Percentiles rank a stretch among this genome's conserved stretches.
phyloP scores from a whole-genome alignment of 2,329 filamentous ascomycete species.

The Alternaria conjuncta region DNA sequence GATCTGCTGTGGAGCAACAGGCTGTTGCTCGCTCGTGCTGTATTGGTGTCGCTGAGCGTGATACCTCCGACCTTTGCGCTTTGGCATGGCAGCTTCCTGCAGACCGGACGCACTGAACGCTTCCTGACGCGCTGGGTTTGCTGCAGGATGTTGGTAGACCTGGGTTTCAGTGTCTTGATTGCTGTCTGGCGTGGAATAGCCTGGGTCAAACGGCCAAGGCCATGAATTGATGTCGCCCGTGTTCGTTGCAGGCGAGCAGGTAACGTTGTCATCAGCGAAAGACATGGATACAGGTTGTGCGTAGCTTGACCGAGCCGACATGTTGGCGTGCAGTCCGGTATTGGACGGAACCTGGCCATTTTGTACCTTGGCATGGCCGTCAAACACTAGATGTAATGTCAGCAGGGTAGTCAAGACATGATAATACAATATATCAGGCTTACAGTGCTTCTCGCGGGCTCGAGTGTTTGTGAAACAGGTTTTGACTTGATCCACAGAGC shows the following conservation, averaged over 20 bases:
- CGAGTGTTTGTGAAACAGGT: conserved; percentile 13
- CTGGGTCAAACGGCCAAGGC: not conserved
- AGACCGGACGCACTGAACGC: no score
- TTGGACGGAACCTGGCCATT: accelerated
- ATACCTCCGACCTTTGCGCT: not conserved
- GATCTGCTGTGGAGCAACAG: not conserved
- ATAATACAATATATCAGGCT: not conserved
- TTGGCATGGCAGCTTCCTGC: not conserved
- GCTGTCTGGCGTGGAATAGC: not conserved
- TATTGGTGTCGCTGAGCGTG: not conserved
- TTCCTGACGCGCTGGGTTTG: not conserved
- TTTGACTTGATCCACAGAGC: conserved; percentile 2
- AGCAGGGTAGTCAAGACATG: not conserved
- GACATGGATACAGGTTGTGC: not conserved
- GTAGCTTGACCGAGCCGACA: not conserved
- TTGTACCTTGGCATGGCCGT: accelerated
- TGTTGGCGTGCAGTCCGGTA: no score
- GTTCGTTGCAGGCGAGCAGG: not conserved
- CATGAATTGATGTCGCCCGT: not conserved
- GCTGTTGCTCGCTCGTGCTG: not conserved
- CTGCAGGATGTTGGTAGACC: not conserved
- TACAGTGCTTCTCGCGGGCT: conserved; percentile 6
- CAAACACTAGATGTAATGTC: not conserved
- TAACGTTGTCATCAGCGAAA: not conserved
- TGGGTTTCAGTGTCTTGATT: not conserved